Percentiles rank a stretch among this genome's conserved stretches.
phyloP scores from a whole-genome alignment of 2,329 filamentous ascomycete genomes.

The Xylaria sp. region DNA sequence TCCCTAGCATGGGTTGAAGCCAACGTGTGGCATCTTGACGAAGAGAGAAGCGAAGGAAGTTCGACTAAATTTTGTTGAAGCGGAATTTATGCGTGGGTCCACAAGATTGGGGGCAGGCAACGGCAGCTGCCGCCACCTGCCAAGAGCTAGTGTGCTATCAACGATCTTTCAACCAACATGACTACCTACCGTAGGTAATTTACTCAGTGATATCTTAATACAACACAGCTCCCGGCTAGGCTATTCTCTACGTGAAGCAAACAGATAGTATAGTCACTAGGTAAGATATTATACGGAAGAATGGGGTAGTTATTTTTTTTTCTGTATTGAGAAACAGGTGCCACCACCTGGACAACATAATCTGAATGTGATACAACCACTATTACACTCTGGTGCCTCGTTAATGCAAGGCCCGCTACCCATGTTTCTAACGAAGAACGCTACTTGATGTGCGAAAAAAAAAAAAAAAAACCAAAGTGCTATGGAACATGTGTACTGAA shows the following conservation, averaged over 20 bases:
- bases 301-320: neutral
- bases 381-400: slow-evolving; percentile 2
- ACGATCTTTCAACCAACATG: too few relatives aligned
- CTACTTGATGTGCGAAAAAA: slow-evolving; percentile 16
- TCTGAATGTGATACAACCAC: slow-evolving; percentile 6
- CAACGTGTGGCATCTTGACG: too few relatives aligned
- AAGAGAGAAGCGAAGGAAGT: neutral
- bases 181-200: too few relatives aligned
- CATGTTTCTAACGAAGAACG: slow-evolving; percentile 16
- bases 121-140: slow-evolving; percentile 17
- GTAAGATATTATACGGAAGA: neutral
- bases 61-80: slow-evolving; percentile 5
- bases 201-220: too few relatives aligned
- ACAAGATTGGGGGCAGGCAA: neutral
- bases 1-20: too few relatives aligned
- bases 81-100: slow-evolving; percentile 13
- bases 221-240: too few relatives aligned
- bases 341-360: slow-evolving; percentile 12
- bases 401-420: slow-evolving; percentile 3
- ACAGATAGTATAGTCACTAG: neutral
- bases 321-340: neutral
- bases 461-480: slow-evolving; percentile 18
- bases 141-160: too few relatives aligned
- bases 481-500: slow-evolving; percentile 21
- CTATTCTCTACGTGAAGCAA: too few relatives aligned